Base-by-base conservation (phyloP, 805 yeast species). In the Pichia paraexigua region DNA sequence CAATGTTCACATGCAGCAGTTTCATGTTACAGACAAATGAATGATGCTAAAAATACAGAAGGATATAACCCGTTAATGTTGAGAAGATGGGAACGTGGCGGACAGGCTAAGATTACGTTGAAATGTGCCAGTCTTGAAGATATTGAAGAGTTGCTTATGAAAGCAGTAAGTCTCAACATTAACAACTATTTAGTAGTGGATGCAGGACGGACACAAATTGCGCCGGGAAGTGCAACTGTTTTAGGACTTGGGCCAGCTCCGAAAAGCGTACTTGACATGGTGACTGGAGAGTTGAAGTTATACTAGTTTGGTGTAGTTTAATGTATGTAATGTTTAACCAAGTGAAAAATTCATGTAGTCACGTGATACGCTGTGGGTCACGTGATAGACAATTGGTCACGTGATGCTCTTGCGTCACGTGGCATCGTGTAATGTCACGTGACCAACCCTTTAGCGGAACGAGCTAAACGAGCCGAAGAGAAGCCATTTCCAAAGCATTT, bases 181-280 rank as follows among this genome's bases (percentile, higher is more conserved):
- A 86, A 89, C 60, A 80, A 92, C 2, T 78, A 82, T 56, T 78
- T 88, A 7, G 89, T 94, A 40, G 95, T 86, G 59, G 99, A 94
- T 70, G 99, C 99, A 25, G 99, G 99, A 3, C 78, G 97, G 60
- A 92, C 99, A 1, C 97, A 94, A 66, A 81, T 94, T 47, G 95
- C 88, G n/a, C 86, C 96, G 7, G 98, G 98, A 1, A 83, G 94
- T 53, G 95, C 95, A 2, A 94, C 99, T 0, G 98, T 94, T 1
- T 70, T 94, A n/a, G 99, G 98, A 1, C 65, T 94, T 27, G 99
- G 99, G 0, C 99, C 99, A 1, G 98, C 97, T 20, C 97, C 98
- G 22, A 87, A 83, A 57, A 59, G 75, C 0, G 81, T 84, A 0
- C 67, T 92, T 54, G 97, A 94, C 65, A 80, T 83, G 63, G 80